A percentile compares a stretch with the other conserved stretches of the same genome.
Evolutionary conservation across 495 filamentous ascomycete genomes (phyloP).

Genomic region (Neurospora africana): DNA sequence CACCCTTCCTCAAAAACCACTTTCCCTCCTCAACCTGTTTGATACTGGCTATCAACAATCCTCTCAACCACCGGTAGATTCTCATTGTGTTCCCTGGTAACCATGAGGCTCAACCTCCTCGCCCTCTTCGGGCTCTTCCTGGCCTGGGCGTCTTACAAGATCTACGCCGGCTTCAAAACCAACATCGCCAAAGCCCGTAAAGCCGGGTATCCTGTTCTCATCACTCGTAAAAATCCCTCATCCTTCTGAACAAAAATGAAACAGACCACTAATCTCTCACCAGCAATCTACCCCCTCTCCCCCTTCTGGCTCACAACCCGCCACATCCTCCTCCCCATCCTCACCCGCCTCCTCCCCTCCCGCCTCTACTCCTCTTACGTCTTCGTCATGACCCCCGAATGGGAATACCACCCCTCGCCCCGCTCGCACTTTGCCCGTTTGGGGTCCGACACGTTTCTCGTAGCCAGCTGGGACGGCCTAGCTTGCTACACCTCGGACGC

Average conservation of each 20-base stretch:
- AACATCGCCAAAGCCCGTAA: slow-evolving; percentile 37
- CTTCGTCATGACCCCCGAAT: slow-evolving; percentile 23
- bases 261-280: background rate
- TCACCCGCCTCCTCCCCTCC: slow-evolving; percentile 36
- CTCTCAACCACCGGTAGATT: background rate
- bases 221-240: slow-evolving; percentile 26
- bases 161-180: slow-evolving; percentile 19
- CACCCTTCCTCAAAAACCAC: background rate
- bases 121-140: slow-evolving; percentile 7
- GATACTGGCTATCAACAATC: background rate
- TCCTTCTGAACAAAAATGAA: no score
- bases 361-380: slow-evolving; percentile 27
- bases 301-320: slow-evolving; percentile 40
- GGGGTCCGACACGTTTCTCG: slow-evolving; percentile 38
- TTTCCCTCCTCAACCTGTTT: background rate
- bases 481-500: slow-evolving; percentile 44
- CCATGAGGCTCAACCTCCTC: background rate
- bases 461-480: slow-evolving; percentile 38
- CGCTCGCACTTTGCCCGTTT: slow-evolving; percentile 28
- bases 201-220: slow-evolving; percentile 32
- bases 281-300: slow-evolving; percentile 34
- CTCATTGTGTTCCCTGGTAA: background rate
- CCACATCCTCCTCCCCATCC: slow-evolving; percentile 36
- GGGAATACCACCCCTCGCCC: slow-evolving; percentile 20
- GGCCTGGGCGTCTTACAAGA: slow-evolving; percentile 9